Percentiles rank a stretch among this genome's conserved stretches.
These are phyloP conservation scores for Ceratocystis harringtonii DNA, from an alignment of 2,329 filamentous ascomycete genomes.

Conservation along the genomic window DNA sequence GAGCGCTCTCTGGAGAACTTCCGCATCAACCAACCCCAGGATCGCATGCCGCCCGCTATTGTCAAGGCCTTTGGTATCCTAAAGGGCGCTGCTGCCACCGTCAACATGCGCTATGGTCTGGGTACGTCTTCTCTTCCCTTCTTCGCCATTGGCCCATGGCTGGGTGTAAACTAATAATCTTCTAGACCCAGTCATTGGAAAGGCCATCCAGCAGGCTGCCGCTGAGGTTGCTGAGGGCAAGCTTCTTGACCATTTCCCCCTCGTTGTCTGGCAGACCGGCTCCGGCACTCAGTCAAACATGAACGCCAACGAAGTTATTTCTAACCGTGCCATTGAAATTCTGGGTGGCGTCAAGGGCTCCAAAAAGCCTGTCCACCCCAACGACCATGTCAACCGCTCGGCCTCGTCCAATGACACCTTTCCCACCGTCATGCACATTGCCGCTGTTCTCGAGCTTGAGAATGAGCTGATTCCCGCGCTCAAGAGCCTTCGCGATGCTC, in stretches of 20 bases:
- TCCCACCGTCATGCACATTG: slow-evolving; percentile 99
- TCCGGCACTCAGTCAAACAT: slow-evolving; percentile 99
- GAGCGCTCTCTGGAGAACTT: slow-evolving; percentile 95
- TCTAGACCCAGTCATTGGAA: slow-evolving; percentile 70
- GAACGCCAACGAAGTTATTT: slow-evolving; percentile 99
- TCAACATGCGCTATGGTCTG: slow-evolving; percentile 90
- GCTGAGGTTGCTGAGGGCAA: slow-evolving; percentile 86
- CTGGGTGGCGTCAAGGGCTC: slow-evolving; percentile 82
- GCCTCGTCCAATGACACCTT: slow-evolving; percentile 99
- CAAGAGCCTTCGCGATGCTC: slow-evolving; percentile 62
- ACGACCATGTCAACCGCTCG: slow-evolving; percentile 99
- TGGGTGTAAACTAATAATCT: background rate
- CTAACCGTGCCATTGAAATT: slow-evolving; percentile 96
- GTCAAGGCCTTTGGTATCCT: slow-evolving; percentile 90
- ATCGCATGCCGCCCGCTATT: slow-evolving; percentile 91
- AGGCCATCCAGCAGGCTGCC: slow-evolving; percentile 89
- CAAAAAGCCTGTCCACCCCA: slow-evolving; percentile 98
- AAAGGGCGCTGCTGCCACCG: slow-evolving; percentile 88
- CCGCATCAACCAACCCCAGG: slow-evolving; percentile 97
- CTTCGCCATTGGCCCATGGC: background rate
- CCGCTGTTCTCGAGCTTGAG: slow-evolving; percentile 86
- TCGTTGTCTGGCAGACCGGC: slow-evolving; percentile 98
- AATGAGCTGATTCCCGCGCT: slow-evolving; percentile 70
- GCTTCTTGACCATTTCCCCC: slow-evolving; percentile 91
- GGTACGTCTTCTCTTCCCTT: slow-evolving; percentile 32